Evolutionary conservation across 2,329 filamentous ascomycete genomes (phyloP).

Genomic region (Ascochyta clinopodiicola): DNA sequence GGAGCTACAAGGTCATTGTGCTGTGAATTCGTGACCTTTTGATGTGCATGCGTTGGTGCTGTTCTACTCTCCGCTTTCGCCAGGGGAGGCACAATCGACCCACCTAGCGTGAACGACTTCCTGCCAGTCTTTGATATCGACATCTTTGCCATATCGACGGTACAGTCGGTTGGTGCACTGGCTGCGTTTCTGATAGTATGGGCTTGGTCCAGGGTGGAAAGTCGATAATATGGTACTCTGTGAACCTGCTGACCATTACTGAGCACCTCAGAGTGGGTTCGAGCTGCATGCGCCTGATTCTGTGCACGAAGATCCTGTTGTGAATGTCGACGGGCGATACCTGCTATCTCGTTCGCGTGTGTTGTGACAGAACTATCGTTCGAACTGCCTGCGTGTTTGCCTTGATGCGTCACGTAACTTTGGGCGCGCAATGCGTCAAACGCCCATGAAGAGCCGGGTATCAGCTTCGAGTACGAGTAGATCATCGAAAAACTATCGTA

Average conservation of each 20-base stretch:
- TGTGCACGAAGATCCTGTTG: constrained; percentile 7
- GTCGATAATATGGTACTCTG: constrained; percentile 34
- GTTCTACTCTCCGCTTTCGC: not conserved
- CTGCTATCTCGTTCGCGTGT: constrained; percentile 11
- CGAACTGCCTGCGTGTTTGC: constrained; percentile 2
- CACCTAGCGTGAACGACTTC: constrained; percentile 29
- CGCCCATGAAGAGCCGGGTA: constrained; percentile 34
- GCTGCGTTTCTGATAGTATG: constrained; percentile 2
- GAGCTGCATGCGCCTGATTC: constrained; percentile 13
- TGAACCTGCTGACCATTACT: constrained; percentile 39
- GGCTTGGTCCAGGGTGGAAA: constrained; percentile 11
- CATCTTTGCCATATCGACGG: constrained; percentile 12
- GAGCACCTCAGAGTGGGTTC: constrained; percentile 21
- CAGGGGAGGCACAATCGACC: not conserved
- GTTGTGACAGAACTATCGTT: constrained; percentile 20
- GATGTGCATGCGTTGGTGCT: not conserved
- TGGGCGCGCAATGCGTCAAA: constrained; percentile 29
- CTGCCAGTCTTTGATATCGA: constrained; percentile 26
- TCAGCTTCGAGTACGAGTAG: constrained; percentile 42
- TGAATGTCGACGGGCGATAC: constrained; percentile 18
- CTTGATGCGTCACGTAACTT: not conserved
- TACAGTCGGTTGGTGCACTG: constrained; percentile 15
- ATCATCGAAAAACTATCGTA: constrained; percentile 52
- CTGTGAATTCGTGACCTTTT: not conserved
- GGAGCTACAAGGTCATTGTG: constrained; percentile 3